Evolutionary conservation across 2,329 filamentous ascomycete species (phyloP), one percentile per base, ranked within the genome.

Genomic region (Claviceps fusiformis): DNA sequence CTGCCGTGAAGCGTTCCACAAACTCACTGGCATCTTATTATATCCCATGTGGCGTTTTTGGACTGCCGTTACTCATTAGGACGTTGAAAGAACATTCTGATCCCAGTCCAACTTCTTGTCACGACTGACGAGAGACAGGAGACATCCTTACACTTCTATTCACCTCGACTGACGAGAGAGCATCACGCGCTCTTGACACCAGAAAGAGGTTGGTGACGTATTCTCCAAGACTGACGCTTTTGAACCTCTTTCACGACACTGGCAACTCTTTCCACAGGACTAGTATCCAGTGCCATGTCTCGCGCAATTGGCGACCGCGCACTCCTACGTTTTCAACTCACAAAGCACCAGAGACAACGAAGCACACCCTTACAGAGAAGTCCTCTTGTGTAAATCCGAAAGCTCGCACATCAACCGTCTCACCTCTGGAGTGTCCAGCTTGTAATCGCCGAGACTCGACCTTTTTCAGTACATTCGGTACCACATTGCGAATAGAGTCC

Each of bases 371-470:
- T 53, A 54, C 56, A 41, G 49, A n/a, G 3, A 37, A 37, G 35
- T 33, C 13, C 39, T 52, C 27, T 27, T 56, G 29, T 56, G 55
- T 52, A 45, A 48, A 50, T 44, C 37, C 24, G 29, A 39, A 7
- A 19, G 33, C 50, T 56, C 24, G 33, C 54, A 50, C 47, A 19
- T 33, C 24, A 29, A 43, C 17, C n/a, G 52, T 41, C 51, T 51
- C 41, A 51, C 47, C 43, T 48, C 39, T 44, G 33, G 31, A 37
- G 43, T 45, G n/a, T 43, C 39, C 52, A 56, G 44, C 31, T 45
- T 58, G 56, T 58, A 56, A 53, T 59, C 58, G 47, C 54, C 56
- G 55, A 59, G 56, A 54, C 56, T 58, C 55, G 56, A 55, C 47
- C 53, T 52, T 37, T 37, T 37, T 50, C 29, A 27, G 49, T 39